phyloP scores from a whole-genome alignment of 2,329 filamentous ascomycete genomes.

The Alternaria brassicicola region DNA sequence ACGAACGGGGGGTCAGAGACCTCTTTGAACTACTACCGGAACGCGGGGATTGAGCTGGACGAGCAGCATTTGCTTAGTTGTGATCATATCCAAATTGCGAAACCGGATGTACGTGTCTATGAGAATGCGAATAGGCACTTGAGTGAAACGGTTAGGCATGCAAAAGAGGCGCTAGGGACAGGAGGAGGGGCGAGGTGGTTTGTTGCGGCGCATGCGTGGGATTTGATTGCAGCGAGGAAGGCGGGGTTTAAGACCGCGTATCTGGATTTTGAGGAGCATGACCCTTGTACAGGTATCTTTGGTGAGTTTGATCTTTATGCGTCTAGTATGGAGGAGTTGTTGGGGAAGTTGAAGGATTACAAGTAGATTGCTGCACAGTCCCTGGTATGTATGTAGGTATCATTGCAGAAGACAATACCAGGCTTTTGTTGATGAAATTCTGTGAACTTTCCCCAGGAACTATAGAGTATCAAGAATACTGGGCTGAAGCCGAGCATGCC shows the following conservation, averaged over 20 bases:
- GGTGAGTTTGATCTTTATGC: constrained; percentile 36
- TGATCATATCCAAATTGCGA: constrained; percentile 27
- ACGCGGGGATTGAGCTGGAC: constrained; percentile 26
- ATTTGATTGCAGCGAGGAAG: constrained; percentile 26
- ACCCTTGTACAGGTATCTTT: constrained; percentile 31
- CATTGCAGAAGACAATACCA: too few species aligned
- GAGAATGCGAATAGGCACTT: constrained; percentile 26
- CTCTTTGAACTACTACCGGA: constrained; percentile 24
- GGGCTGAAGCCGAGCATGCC: neutral
- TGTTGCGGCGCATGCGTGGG: constrained; percentile 36
- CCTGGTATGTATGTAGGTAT: too few species aligned
- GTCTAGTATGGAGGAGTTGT: constrained; percentile 26
- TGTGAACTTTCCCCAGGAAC: neutral
- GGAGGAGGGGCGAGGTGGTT: constrained; percentile 31
- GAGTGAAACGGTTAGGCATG: neutral
- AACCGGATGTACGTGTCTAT: constrained; percentile 31
- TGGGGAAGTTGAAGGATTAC: constrained; percentile 25
- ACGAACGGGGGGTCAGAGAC: constrained; percentile 32
- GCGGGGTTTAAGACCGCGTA: constrained; percentile 37
- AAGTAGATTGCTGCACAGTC: neutral
- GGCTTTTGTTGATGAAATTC: neutral
- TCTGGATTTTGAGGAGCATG: constrained; percentile 32
- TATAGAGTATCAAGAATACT: neutral
- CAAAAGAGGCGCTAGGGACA: constrained; percentile 1
- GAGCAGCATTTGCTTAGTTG: constrained; percentile 28